phyloP scores from a whole-genome alignment of 306 rosid genomes.

The Bauhinia variegata region DNA sequence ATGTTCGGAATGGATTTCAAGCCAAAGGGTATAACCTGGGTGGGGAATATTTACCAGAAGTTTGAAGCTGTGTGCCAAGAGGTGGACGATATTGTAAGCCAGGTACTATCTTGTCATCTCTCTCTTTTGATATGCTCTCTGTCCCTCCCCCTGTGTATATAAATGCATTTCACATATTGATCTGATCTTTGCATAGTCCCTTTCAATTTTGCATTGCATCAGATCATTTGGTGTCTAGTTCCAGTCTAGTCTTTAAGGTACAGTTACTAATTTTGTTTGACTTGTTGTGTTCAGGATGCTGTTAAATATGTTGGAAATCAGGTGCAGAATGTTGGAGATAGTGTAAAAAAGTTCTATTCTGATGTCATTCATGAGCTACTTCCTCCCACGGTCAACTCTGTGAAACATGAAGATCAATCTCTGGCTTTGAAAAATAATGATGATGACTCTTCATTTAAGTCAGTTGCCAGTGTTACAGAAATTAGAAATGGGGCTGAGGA shows the following conservation, averaged over 20 bases:
- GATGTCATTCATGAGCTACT: constrained; percentile 64
- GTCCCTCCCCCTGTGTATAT: neutral
- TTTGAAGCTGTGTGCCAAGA: constrained; percentile 85
- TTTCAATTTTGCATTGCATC: constrained; percentile 3
- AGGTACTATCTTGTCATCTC: constrained; percentile 52
- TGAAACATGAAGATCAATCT: constrained; percentile 43
- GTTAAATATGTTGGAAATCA: constrained; percentile 72
- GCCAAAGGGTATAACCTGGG: constrained; percentile 60
- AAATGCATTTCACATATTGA: neutral
- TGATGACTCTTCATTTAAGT: constrained; percentile 34
- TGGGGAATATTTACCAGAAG: constrained; percentile 74
- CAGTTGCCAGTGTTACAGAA: constrained; percentile 14
- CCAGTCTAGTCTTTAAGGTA: constrained; percentile 19
- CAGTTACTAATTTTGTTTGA: constrained; percentile 8
- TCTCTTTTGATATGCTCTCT: neutral
- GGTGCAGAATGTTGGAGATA: constrained; percentile 70
- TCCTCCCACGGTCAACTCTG: constrained; percentile 46
- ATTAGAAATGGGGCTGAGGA: constrained; percentile 33
- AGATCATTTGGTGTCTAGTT: neutral
- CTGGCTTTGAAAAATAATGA: constrained; percentile 29
- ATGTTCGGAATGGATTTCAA: constrained; percentile 59
- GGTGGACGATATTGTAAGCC: constrained; percentile 66
- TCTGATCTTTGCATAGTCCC: constrained; percentile 14
- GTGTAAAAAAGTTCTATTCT: constrained; percentile 68
- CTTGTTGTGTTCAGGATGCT: constrained; percentile 59